Evolutionary conservation across 257 asterid species (phyloP).

Genomic region (Nemophila menziesii): DNA sequence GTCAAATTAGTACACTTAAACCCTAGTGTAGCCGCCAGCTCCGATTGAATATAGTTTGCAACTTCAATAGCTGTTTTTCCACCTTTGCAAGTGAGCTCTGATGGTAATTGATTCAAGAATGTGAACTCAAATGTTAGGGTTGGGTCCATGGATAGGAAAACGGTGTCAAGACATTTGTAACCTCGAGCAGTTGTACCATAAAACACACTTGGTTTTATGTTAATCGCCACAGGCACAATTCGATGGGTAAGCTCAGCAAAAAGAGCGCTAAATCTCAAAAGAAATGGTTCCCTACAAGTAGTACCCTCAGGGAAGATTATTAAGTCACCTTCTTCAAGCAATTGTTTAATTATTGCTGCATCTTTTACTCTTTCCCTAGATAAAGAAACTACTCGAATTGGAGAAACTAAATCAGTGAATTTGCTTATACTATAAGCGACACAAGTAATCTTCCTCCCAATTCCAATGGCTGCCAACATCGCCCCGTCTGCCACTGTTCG

Average conservation of each 20-base stretch:
- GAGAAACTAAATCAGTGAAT: constrained; percentile 65
- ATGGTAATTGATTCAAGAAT: constrained; percentile 54
- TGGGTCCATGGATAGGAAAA: constrained; percentile 83
- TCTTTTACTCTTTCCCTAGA: constrained; percentile 74
- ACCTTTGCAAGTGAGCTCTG: constrained; percentile 39
- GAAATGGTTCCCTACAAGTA: constrained; percentile 70
- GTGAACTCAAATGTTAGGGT: constrained; percentile 74
- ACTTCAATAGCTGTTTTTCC: constrained; percentile 77
- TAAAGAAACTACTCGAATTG: constrained; percentile 68
- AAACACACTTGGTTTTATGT: constrained; percentile 51
- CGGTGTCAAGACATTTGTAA: constrained; percentile 53
- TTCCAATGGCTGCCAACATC: constrained; percentile 63
- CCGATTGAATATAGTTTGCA: constrained; percentile 69
- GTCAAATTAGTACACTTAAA: constrained; percentile 82
- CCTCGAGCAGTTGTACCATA: constrained; percentile 83
- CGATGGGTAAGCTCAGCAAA: constrained; percentile 79
- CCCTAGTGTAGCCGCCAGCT: constrained; percentile 61
- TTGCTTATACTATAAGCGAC: constrained; percentile 80
- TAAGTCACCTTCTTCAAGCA: constrained; percentile 67
- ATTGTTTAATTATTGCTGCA: constrained; percentile 46
- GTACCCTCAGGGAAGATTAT: constrained; percentile 90
- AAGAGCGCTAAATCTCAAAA: constrained; percentile 70
- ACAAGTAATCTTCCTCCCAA: constrained; percentile 75
- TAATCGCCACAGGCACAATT: constrained; percentile 81
- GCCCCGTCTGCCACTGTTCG: constrained; percentile 75